Percentiles rank a stretch among this genome's conserved stretches.
Conservation (phyloP, 1,284 basidiomycete species). For the Rugosomyces carneus region DNA sequence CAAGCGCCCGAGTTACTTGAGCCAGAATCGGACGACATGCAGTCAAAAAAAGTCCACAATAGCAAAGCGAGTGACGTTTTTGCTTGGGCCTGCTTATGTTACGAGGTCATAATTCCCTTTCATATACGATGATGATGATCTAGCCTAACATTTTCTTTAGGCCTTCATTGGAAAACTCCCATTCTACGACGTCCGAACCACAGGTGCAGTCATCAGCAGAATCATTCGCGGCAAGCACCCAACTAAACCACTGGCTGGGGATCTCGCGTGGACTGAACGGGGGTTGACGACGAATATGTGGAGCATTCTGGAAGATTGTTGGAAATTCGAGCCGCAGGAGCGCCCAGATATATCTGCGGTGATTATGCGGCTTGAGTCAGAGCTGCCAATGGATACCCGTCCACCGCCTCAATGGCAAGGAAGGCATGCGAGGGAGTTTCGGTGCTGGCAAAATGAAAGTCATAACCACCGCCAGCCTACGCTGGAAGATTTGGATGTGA, state of each 20-base stretch:
- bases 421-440: constrained; percentile 1
- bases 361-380: background rate
- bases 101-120: background rate
- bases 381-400: background rate
- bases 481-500: background rate
- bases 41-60: background rate
- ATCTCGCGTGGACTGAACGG: constrained; percentile 6
- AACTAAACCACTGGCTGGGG: constrained; percentile 10
- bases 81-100: constrained; percentile 5
- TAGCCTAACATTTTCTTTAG: background rate
- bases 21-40: background rate
- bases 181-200: constrained; percentile 15
- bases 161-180: constrained; percentile 8
- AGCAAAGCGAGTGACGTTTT: constrained; percentile 6
- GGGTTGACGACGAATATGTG: constrained; percentile 15
- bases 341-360: constrained; percentile 5
- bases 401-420: constrained; percentile 1
- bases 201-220: constrained; percentile 14
- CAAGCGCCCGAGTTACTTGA: constrained; percentile 7
- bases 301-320: constrained; percentile 8
- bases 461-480: background rate
- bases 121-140: background rate
- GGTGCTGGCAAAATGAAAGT: constrained; percentile 1
- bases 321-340: background rate
- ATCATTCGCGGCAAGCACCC: constrained; percentile 18